These are phyloP conservation scores for Fusarium abutilonis DNA, from an alignment of 2,329 filamentous ascomycete species.

Conservation along the genomic window DNA sequence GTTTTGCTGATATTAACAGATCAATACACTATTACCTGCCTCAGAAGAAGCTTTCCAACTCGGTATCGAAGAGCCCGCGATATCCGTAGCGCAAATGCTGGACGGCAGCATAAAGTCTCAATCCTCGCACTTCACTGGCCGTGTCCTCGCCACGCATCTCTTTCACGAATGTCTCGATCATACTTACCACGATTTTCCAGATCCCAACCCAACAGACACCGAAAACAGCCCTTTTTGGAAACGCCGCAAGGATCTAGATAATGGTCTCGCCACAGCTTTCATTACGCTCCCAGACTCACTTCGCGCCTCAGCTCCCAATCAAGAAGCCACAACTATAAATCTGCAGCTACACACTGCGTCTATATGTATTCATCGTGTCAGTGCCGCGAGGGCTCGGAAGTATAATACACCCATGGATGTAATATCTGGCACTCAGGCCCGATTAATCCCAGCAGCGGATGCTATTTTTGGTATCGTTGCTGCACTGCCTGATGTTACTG, in stretches of 20 bases:
- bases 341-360: conserved; percentile 85
- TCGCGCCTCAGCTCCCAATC: conserved; percentile 72
- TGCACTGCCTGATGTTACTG: conserved; percentile 55
- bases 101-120: conserved; percentile 53
- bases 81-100: conserved; percentile 69
- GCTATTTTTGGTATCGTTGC: conserved; percentile 81
- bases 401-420: conserved; percentile 11
- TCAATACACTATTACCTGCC: conserved; percentile 77
- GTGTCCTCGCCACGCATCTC: conserved; percentile 75
- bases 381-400: conserved; percentile 73
- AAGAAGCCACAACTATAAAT: conserved; percentile 80
- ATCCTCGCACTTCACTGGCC: conserved; percentile 75
- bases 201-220: conserved; percentile 61
- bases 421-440: conserved; percentile 64
- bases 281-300: conserved; percentile 77
- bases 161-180: conserved; percentile 78
- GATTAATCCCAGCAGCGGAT: conserved; percentile 79
- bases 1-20: conserved; percentile 51
- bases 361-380: conserved; percentile 87
- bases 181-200: conserved; percentile 74
- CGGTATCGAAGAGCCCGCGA: conserved; percentile 68
- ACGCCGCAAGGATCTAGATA: conserved; percentile 80
- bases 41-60: conserved; percentile 77
- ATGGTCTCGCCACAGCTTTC: conserved; percentile 76
- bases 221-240: conserved; percentile 73